Conservation (phyloP, 305 asterid species). For the Fraxinus sp. region DNA sequence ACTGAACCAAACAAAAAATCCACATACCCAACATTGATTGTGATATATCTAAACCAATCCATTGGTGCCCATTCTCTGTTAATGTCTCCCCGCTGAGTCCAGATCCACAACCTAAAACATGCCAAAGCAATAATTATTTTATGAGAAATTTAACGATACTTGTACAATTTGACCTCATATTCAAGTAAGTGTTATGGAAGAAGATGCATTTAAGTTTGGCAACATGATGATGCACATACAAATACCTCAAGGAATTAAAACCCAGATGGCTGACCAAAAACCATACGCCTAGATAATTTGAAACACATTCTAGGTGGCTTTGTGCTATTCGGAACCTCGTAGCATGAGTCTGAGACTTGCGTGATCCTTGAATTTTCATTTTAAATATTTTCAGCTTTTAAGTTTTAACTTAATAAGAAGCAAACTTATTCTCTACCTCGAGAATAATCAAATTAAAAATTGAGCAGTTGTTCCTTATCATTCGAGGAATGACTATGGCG, state of each 20-base stretch:
- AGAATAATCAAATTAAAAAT: neutral
- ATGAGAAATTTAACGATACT: neutral
- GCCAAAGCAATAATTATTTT: neutral
- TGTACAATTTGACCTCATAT: neutral
- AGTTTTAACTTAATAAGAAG: neutral
- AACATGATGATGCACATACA: neutral
- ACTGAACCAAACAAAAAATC: neutral
- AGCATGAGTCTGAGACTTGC: neutral
- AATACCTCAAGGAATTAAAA: slow-evolving; percentile 4
- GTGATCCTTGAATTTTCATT: neutral
- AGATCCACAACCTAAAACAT: slow-evolving; percentile 81
- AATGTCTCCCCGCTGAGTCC: slow-evolving; percentile 93
- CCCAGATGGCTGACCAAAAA: neutral
- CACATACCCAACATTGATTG: slow-evolving; percentile 78
- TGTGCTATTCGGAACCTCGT: neutral
- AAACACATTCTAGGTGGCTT: neutral
- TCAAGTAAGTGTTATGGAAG: neutral
- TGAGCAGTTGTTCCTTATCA: neutral
- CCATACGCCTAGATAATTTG: neutral
- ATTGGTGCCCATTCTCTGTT: slow-evolving; percentile 82
- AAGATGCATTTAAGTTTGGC: neutral
- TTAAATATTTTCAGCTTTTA: neutral
- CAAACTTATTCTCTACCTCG: neutral
- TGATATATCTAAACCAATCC: slow-evolving; percentile 94
- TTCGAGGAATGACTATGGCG: neutral